Percentiles rank a stretch among this genome's conserved stretches.
These are phyloP conservation scores for Thielaviopsis euricoi DNA, from an alignment of 2,329 filamentous ascomycete species.

Conservation along the genomic window DNA sequence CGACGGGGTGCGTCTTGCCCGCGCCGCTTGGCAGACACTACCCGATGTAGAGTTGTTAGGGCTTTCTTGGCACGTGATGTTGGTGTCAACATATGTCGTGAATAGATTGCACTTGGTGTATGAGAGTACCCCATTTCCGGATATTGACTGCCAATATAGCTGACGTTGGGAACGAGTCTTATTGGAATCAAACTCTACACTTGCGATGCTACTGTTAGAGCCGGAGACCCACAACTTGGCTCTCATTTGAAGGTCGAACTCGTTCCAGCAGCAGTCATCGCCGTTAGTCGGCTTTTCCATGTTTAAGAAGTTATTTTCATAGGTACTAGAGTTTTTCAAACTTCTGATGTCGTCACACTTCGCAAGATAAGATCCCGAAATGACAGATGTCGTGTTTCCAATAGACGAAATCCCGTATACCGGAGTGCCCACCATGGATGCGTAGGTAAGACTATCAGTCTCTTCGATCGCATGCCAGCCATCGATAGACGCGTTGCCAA, in stretches of 20 bases:
- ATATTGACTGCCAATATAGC: not conserved
- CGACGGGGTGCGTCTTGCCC: not conserved
- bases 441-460: not conserved
- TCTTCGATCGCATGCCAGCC: not conserved
- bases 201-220: not conserved
- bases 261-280: not conserved
- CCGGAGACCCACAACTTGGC: not conserved
- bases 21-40: not conserved
- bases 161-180: not conserved
- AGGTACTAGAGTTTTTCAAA: not conserved
- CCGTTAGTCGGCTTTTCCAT: not conserved
- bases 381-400: not conserved
- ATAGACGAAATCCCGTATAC: not conserved
- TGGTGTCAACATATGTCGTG: not conserved
- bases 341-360: not conserved
- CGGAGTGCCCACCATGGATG: not conserved
- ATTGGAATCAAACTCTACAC: not conserved
- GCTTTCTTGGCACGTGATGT: not conserved
- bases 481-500: not conserved
- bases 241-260: not conserved
- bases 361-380: not conserved
- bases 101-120: not conserved
- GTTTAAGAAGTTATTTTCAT: not conserved
- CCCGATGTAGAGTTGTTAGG: not conserved
- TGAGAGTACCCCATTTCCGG: not conserved